Base-by-base conservation (phyloP, 352 stramenopile genomes). In the Blastocystis sp. region DNA sequence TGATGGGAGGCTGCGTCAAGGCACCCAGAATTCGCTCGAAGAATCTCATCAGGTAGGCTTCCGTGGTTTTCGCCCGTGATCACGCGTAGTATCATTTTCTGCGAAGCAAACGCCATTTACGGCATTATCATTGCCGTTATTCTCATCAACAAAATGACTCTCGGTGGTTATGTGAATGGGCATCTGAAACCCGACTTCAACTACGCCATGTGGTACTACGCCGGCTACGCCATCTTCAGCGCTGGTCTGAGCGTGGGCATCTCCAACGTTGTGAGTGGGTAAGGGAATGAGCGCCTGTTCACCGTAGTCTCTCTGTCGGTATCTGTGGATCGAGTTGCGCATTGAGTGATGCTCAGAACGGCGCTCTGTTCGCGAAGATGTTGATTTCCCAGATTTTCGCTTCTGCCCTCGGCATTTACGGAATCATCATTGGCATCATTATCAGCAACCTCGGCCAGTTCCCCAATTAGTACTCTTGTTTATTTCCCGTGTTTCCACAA, bases 361-460 rank as follows among this genome's bases (percentile, higher is more conserved):
- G 93, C 48, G 90, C 91, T 52, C 89, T 96, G 65, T 96, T 95
- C 89, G 93, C 95, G 66, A 96, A 95, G 90, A 94, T 96, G 89
- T 91, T 96, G 88, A 96, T 96, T 89, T 93, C 95, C 43, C 93
- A 96, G 92, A 96, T 96, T 93, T 96, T 96, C 82, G 93, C 93
- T 66, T 95, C 93, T 91, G 93, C 93, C 43, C 90, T 96, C 60
- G 93, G 93, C 69, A 96, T 96, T 76, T 96, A 95, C 65, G 93
- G 93, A 76, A 93, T 96, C 60, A 96, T 96, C 62, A 93, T 96
- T n/a, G 93, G 93, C 69, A 96, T 96, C 87, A 96, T 96, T 90
- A 80, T 96, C 74, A 95, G 93, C 84, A 96, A 95, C 91, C 95
- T 95, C 89, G 93, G 93, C 45, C 92, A 94, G 82, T 96, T 95